Evolutionary conservation across 805 yeast genomes (phyloP).

Genomic region (Metschnikowia kofuensis): DNA sequence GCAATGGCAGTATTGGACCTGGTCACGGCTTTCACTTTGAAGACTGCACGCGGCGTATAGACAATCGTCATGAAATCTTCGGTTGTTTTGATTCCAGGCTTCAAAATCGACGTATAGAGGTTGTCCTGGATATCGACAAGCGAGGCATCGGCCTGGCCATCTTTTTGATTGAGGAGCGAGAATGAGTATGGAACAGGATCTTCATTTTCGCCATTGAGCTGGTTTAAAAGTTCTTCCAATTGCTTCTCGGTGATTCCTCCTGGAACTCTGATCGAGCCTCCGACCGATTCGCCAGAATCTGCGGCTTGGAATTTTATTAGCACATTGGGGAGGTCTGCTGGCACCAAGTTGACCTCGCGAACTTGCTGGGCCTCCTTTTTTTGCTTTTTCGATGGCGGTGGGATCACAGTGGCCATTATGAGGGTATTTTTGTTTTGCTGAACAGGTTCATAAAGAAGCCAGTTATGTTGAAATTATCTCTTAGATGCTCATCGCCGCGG

Average conservation of each 20-base stretch:
- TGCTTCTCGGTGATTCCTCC: slow-evolving; percentile 83
- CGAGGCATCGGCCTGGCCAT: slow-evolving; percentile 30
- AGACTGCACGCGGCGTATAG: slow-evolving; percentile 92
- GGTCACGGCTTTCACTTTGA: slow-evolving; percentile 88
- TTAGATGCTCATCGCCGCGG: slow-evolving; percentile 18
- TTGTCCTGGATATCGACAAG: slow-evolving; percentile 75
- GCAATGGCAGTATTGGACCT: slow-evolving; percentile 89
- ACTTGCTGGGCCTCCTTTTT: slow-evolving; percentile 79
- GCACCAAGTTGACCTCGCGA: slow-evolving; percentile 69
- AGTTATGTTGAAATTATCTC: background rate
- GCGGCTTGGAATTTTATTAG: slow-evolving; percentile 87
- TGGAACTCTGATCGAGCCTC: slow-evolving; percentile 87
- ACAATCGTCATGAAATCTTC: slow-evolving; percentile 91
- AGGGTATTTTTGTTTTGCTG: too few relatives aligned
- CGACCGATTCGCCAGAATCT: slow-evolving; percentile 83
- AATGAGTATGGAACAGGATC: slow-evolving; percentile 92
- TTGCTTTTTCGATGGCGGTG: slow-evolving; percentile 91
- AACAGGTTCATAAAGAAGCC: background rate
- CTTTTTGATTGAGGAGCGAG: slow-evolving; percentile 52
- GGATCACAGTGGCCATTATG: slow-evolving; percentile 84
- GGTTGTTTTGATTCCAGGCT: slow-evolving; percentile 83
- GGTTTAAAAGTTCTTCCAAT: slow-evolving; percentile 82
- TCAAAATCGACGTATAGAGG: slow-evolving; percentile 73
- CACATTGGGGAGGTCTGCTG: slow-evolving; percentile 81
- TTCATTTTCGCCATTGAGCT: slow-evolving; percentile 63